phyloP scores from a whole-genome alignment of 768 basidiomycete species.

The Lentinus tigrinus region DNA sequence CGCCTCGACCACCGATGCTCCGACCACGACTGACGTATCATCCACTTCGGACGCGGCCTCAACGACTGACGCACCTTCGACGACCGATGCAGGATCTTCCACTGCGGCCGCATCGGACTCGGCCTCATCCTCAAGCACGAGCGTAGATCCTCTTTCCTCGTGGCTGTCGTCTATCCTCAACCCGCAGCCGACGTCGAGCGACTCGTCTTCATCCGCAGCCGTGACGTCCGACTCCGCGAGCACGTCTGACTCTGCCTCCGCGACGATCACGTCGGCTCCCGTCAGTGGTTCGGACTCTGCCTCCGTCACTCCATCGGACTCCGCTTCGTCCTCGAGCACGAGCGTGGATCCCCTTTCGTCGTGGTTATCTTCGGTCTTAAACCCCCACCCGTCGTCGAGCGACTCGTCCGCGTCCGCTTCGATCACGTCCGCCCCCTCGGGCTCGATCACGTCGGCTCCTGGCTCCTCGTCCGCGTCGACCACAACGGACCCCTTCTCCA shows the following conservation, averaged over 20 bases:
- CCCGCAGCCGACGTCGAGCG: slow-evolving; percentile 10
- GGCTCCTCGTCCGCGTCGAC: neutral
- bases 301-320: slow-evolving; percentile 10
- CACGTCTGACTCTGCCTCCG: neutral
- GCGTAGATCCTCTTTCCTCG: slow-evolving; percentile 14
- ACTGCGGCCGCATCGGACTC: neutral
- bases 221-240: neutral
- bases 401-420: slow-evolving; percentile 4
- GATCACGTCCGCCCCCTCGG: neutral
- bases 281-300: slow-evolving; percentile 7
- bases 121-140: neutral
- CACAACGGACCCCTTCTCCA: neutral
- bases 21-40: neutral
- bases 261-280: slow-evolving; percentile 5
- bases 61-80: slow-evolving; percentile 1
- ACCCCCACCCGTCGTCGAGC: slow-evolving; percentile 2
- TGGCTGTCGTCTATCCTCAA: slow-evolving; percentile 29
- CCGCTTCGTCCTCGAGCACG: neutral
- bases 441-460: neutral
- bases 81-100: neutral
- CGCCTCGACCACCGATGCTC: neutral
- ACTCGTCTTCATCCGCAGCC: slow-evolving; percentile 1
- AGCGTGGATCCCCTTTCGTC: neutral
- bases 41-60: neutral
- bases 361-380: neutral